A percentile compares a stretch with the other conserved stretches of the same genome.
Evolutionary conservation across 2,329 filamentous ascomycete species (phyloP).

Genomic region (Apiospora rasikravindrae): DNA sequence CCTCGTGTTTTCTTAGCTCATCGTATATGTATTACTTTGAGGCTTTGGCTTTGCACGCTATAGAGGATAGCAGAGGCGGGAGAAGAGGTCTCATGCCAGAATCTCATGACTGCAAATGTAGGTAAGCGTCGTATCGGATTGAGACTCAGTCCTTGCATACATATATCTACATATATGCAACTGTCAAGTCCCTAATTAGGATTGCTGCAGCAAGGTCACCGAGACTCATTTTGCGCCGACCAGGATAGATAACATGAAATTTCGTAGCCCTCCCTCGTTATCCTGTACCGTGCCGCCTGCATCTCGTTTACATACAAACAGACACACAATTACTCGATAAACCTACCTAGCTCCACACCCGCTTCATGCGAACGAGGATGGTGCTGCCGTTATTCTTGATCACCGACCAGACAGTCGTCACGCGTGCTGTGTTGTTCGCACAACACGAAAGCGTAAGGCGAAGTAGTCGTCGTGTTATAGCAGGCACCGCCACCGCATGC

Average conservation of each 20-base stretch:
- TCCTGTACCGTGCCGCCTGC: neutral
- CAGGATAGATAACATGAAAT: neutral
- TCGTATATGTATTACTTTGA: neutral
- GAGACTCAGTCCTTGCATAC: neutral
- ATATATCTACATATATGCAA: neutral
- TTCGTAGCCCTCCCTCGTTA: neutral
- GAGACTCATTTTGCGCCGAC: neutral
- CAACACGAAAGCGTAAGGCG: neutral
- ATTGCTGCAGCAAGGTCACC: constrained; percentile 4
- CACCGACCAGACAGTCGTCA: neutral
- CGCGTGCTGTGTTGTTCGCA: neutral
- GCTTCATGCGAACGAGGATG: neutral
- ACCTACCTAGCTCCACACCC: neutral
- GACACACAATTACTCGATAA: neutral
- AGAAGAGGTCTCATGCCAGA: neutral
- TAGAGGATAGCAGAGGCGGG: neutral
- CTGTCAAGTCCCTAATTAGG: neutral
- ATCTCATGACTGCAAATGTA: neutral
- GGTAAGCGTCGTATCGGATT: neutral
- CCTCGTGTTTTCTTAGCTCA: neutral
- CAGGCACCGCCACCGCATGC: neutral
- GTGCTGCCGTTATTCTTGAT: neutral
- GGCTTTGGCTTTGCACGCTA: neutral
- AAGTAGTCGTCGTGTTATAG: neutral
- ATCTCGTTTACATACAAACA: constrained; percentile 1